These are phyloP conservation scores for Parsonsia alboflavescens DNA, from an alignment of 257 asterid genomes.

Conservation along the genomic window DNA sequence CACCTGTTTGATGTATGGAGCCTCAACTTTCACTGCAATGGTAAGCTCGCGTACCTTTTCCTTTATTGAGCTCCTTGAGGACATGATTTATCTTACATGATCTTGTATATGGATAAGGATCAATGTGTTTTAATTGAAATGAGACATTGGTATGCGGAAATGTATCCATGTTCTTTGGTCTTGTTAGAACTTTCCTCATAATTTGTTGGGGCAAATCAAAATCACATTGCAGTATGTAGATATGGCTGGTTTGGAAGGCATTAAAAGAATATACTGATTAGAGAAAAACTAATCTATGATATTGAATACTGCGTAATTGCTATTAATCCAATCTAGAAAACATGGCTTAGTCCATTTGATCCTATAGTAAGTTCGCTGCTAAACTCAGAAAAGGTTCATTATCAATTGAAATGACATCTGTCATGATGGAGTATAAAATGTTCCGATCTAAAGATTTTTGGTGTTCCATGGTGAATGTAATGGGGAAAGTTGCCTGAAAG, in stretches of 20 bases:
- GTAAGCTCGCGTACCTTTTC: slow-evolving; percentile 25
- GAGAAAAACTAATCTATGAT: not conserved
- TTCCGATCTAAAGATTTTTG: not conserved
- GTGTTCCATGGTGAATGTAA: not conserved
- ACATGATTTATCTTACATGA: not conserved
- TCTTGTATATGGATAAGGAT: not conserved
- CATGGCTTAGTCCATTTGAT: not conserved
- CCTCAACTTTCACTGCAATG: slow-evolving; percentile 57
- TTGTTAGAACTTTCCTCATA: not conserved
- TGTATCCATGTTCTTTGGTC: not conserved
- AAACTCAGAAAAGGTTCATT: not conserved
- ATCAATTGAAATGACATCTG: not conserved
- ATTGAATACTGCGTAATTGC: not conserved
- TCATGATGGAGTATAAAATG: not conserved
- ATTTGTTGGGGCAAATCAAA: not conserved
- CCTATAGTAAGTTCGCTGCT: not conserved
- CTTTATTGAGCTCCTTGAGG: not conserved
- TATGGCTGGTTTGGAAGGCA: not conserved
- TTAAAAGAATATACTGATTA: not conserved
- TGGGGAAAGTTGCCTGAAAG: not conserved
- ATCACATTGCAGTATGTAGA: not conserved
- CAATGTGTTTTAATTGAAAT: not conserved
- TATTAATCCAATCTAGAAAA: not conserved
- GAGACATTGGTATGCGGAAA: not conserved
- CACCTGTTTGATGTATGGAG: slow-evolving; percentile 81